Evolutionary conservation across 1,284 basidiomycete species (phyloP), one percentile per base, ranked within the genome.

Genomic region (Malassezia equina): DNA sequence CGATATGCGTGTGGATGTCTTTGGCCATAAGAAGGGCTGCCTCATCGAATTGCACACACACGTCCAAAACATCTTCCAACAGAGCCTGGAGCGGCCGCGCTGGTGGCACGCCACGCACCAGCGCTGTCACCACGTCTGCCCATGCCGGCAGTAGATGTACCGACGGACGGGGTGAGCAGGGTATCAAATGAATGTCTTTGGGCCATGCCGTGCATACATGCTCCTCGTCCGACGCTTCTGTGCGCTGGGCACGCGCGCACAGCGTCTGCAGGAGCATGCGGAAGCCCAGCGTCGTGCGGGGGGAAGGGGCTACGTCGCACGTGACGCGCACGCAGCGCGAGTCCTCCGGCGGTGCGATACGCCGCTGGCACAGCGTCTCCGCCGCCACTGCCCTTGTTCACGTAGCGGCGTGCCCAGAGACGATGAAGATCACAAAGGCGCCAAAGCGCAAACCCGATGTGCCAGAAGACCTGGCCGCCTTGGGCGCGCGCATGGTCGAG

Each of bases 391-490:
- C 31, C 12, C 21, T 17, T 32, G 21, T 33, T 23, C 28, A 27
- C n/a, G 24, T 19, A 28, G 24, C 36, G 17, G 49, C 39, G 40
- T n/a, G 11, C 24, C 6, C 19, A 36, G 27, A 39, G n/a, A 27
- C 28, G n/a, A 73, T 73, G 71, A 72, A 71, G 64, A 73, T 73
- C 62, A 72, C 69, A 52, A 72, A 66, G 60, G 59, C 60, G 53
- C 70, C 70, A 15, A 72, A 71, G 61, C 59, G 69, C 50, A 63
- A 71, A 33, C 67, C 69, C 13, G 47, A 53, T 21, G 54, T 68
- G 56, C 57, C 61, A 2, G 62, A 63, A n/a, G 64, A 70, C 56
- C 58, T 71, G 34, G 33, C 59, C 3, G 47, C 50, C 13, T 58
- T 73, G 24, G 61, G 69, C 28, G 59, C 62, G 34, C 63, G 60